Base-by-base conservation (phyloP, 2,329 filamentous ascomycete genomes). In the Kalmusia sp. region DNA sequence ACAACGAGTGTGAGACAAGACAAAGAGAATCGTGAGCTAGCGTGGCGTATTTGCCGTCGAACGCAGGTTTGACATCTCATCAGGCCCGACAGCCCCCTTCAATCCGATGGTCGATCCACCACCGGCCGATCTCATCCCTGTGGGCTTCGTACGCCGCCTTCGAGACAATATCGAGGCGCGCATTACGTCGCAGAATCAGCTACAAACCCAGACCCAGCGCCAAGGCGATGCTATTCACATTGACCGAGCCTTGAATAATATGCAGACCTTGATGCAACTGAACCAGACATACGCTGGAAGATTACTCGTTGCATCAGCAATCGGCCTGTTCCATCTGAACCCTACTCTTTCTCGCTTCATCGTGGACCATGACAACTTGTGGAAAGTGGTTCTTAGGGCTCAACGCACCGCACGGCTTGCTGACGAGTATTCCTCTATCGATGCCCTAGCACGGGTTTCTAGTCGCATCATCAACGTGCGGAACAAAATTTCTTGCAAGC, bases 381-480 rank as follows among this genome's bases (percentile, higher is more conserved):
- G 6, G 14, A 34, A 24, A 21, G 44, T 33, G 3, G 8, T 30
- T 3, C 2, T 14, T 8, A 47, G 44, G 22, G 15, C 22, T 17
- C 9, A 7, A 21, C 22, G 17, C 6, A 11, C 34, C 6, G n/a
- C 44, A 14, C 11, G 12, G 7, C 33, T 19, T 7, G n/a, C 24
- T 3, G n/a, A 21, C 8, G 22, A 14, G n/a, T 14, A 15, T 14
- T 14, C 24, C 9, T 5, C 12, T 4, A 49, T 55, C n/a, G 52
- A 52, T 33, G 24, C 39, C 3, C 31, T 55, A 15, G 34, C 24
- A 15, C 30, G 34, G 17, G 25, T 51, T 17, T 11, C 6, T 2
- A 12, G 21, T 17, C 49, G 49, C 14, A 39, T 58, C 1, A 11
- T 39, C n/a, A 51, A 47, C n/a, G 19, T 52, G 21, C 49, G 46